Evolutionary conservation across 2,329 filamentous ascomycete species (phyloP), one percentile per base, ranked within the genome.

Genomic region (Nakataea oryzae): DNA sequence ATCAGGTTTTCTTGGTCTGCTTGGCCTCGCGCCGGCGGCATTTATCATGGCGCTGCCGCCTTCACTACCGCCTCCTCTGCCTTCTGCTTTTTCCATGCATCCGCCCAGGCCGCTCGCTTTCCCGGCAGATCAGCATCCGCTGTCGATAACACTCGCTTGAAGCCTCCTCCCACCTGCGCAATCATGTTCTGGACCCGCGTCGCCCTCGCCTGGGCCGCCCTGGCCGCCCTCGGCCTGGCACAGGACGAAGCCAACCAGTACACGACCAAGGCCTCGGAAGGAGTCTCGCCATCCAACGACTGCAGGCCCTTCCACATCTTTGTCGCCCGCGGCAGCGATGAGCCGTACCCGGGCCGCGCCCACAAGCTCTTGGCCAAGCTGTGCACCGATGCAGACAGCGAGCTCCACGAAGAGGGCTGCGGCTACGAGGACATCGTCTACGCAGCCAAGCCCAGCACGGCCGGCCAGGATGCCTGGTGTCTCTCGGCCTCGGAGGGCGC

Each of bases 401-500:
- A 50, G 12, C 32, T 56, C 28, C 60, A 30, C 47, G 26, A 11
- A 8, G 24, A 68, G n/a, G 30, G 54, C 59, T 57, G 59, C 54
- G 59, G 54, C 54, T 61, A 61, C 54, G 59, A 71, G 63, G 64
- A 76, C 64, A 70, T 76, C 54, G 64, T 69, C 50, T 72, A 67
- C 64, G 67, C 69, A 7, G 58, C 58, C 12, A 47, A 59, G 14
- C 24, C 47, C 30, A 41, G 30, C 62, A 72, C 73, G 64, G 67
- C 68, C 13, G 62, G 69, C 13, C 61, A 67, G 50, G 66, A 67
- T 21, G 65, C 67, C 21, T 76, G 75, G 67, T 76, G 73, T 68
- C 64, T 68, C 28, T 71, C 74, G 2, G 72, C 78, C 11, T 69
- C 69, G 7, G 71, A 74, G 50, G 76, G 76, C 2, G 69, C 69